phyloP scores from a whole-genome alignment of 1,284 basidiomycete species.

The Pseudomicrostroma phylloplanum region DNA sequence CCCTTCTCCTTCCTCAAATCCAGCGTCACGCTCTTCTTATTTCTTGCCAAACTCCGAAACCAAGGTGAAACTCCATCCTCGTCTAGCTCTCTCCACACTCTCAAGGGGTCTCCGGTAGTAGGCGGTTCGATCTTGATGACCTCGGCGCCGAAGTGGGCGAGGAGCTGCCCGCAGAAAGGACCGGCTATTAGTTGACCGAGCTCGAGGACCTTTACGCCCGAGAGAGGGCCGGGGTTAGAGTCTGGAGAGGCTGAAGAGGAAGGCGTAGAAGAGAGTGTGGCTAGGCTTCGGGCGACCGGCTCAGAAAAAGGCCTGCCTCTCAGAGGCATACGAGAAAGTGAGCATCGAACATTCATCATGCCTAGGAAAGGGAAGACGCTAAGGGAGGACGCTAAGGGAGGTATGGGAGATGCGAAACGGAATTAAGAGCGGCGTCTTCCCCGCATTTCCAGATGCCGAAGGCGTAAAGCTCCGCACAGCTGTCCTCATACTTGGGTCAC shows the following conservation, averaged over 20 bases:
- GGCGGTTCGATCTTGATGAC: slow-evolving; percentile 15
- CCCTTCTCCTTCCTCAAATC: slow-evolving; percentile 8
- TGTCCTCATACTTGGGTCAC: too few relatives aligned
- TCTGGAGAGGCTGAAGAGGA: not conserved
- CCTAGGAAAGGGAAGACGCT: too few relatives aligned
- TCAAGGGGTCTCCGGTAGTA: slow-evolving; percentile 9
- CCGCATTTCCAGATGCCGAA: too few relatives aligned
- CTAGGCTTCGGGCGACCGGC: not conserved
- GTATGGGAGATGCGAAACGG: too few relatives aligned
- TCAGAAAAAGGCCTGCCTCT: too few relatives aligned
- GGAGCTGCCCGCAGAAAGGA: slow-evolving; percentile 12
- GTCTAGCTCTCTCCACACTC: slow-evolving; percentile 11
- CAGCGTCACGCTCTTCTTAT: slow-evolving; percentile 6
- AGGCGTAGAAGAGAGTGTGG: not conserved
- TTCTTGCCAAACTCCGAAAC: slow-evolving; percentile 10
- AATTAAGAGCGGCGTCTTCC: too few relatives aligned
- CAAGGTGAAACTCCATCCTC: slow-evolving; percentile 12
- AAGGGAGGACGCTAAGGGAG: too few relatives aligned
- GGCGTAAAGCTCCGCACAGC: too few relatives aligned
- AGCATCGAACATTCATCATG: too few relatives aligned
- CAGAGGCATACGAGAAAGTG: too few relatives aligned
- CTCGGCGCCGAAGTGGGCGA: slow-evolving; percentile 11
- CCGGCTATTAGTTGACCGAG: slow-evolving; percentile 13
- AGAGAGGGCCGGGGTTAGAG: not conserved
- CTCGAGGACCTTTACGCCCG: slow-evolving; percentile 7